These are phyloP conservation scores for Neurospora intermedia DNA, from an alignment of 495 filamentous ascomycete species.

Conservation along the genomic window DNA sequence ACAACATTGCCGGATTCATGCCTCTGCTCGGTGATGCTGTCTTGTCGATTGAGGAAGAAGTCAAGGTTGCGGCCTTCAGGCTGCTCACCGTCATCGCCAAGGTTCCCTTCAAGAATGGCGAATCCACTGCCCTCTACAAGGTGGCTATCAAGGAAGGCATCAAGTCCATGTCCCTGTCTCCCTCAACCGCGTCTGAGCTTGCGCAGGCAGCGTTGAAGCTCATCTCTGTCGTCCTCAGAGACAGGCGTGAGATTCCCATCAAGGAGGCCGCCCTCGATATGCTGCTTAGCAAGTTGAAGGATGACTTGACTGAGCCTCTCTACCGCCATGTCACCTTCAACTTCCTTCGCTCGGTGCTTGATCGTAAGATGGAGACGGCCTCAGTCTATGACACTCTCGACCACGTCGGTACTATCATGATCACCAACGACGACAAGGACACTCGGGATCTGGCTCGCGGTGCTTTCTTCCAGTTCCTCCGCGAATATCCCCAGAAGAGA, in stretches of 20 bases:
- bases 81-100: slow-evolving; percentile 76
- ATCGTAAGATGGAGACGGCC: slow-evolving; percentile 72
- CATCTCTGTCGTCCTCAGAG: slow-evolving; percentile 72
- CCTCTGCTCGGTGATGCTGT: slow-evolving; percentile 81
- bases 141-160: slow-evolving; percentile 71
- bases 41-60: slow-evolving; percentile 73
- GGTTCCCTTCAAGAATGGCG: slow-evolving; percentile 65
- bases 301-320: slow-evolving; percentile 88
- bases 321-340: slow-evolving; percentile 87
- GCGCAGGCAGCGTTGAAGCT: slow-evolving; percentile 81
- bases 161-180: slow-evolving; percentile 50
- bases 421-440: slow-evolving; percentile 81
- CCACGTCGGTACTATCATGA: slow-evolving; percentile 82
- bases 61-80: slow-evolving; percentile 73
- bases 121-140: slow-evolving; percentile 65
- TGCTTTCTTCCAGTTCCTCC: slow-evolving; percentile 85
- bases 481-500: slow-evolving; percentile 88
- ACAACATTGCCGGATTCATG: slow-evolving; percentile 73
- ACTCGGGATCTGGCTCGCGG: slow-evolving; percentile 79
- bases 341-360: slow-evolving; percentile 77
- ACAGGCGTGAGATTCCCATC: slow-evolving; percentile 59
- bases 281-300: slow-evolving; percentile 68
- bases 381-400: slow-evolving; percentile 88
- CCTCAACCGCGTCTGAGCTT: slow-evolving; percentile 67
- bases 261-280: slow-evolving; percentile 76